phyloP scores from a whole-genome alignment of 495 filamentous ascomycete genomes.

The Lineolata rhizophorae region DNA sequence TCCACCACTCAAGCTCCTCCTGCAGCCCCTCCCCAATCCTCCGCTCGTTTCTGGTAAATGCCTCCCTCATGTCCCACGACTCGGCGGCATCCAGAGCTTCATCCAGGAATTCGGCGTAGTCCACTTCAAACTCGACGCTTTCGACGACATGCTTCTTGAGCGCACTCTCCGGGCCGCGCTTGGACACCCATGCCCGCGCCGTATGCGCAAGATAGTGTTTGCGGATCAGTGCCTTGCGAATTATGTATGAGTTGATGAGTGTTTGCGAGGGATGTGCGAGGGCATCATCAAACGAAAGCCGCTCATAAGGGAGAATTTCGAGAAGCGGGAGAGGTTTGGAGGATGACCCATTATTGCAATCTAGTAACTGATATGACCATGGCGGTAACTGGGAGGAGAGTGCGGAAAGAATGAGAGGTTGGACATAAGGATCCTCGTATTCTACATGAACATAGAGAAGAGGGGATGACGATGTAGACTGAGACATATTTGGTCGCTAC shows the following conservation, averaged over 20 bases:
- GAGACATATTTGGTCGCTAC: too few species aligned
- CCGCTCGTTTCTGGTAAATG: constrained; percentile 38
- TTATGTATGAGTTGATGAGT: constrained; percentile 65
- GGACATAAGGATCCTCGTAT: constrained; percentile 71
- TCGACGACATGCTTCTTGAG: constrained; percentile 48
- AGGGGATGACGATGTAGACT: constrained; percentile 1
- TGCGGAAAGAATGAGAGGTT: constrained; percentile 55
- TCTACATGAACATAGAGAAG: constrained; percentile 55
- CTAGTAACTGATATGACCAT: constrained; percentile 22
- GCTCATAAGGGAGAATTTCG: constrained; percentile 75
- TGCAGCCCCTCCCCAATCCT: constrained; percentile 14
- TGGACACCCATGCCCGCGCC: constrained; percentile 55
- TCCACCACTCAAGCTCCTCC: constrained; percentile 74
- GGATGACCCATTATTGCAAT: constrained; percentile 23
- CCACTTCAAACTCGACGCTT: constrained; percentile 68
- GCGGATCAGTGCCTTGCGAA: constrained; percentile 90
- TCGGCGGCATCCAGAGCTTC: constrained; percentile 83
- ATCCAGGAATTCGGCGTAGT: constrained; percentile 91
- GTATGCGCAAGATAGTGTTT: constrained; percentile 83
- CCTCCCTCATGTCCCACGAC: constrained; percentile 64
- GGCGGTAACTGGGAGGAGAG: constrained; percentile 37
- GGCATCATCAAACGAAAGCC: constrained; percentile 56
- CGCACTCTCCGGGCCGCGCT: constrained; percentile 49
- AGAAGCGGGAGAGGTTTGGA: constrained; percentile 30
- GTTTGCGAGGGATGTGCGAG: constrained; percentile 33